Conservation (phyloP, 306 rosid species). For the Heteromeles arbutifolia region DNA sequence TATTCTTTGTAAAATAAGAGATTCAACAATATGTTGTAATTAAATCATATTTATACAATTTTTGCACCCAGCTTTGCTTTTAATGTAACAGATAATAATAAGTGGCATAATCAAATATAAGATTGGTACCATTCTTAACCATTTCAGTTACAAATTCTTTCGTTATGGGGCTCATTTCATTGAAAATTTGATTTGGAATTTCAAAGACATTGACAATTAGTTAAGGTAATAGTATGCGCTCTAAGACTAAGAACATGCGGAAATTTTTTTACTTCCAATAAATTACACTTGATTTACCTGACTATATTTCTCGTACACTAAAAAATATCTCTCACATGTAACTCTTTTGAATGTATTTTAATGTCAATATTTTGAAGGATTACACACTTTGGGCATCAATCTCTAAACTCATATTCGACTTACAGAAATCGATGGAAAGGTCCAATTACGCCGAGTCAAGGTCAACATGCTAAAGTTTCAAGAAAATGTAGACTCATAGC, state of each 20-base stretch:
- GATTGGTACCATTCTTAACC: too few species aligned
- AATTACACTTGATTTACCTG: too few species aligned
- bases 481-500: neutral
- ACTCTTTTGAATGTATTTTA: too few species aligned
- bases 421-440: neutral
- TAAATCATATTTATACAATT: neutral
- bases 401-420: neutral
- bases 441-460: neutral
- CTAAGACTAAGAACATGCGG: too few species aligned
- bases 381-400: neutral
- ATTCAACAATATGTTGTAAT: neutral
- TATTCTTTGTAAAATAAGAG: neutral
- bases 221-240: neutral
- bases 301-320: too few species aligned
- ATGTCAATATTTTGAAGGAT: too few species aligned
- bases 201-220: neutral
- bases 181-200: neutral
- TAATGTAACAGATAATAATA: too few species aligned
- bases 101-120: too few species aligned
- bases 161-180: neutral
- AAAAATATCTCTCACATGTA: too few species aligned
- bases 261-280: too few species aligned
- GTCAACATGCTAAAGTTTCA: neutral
- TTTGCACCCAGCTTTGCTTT: too few species aligned
- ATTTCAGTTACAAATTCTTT: neutral